Percentiles rank a stretch among this genome's conserved stretches.
These are phyloP conservation scores for Amborella trichopoda DNA, from an alignment of 164 flowering plant species.

Conservation along the genomic window DNA sequence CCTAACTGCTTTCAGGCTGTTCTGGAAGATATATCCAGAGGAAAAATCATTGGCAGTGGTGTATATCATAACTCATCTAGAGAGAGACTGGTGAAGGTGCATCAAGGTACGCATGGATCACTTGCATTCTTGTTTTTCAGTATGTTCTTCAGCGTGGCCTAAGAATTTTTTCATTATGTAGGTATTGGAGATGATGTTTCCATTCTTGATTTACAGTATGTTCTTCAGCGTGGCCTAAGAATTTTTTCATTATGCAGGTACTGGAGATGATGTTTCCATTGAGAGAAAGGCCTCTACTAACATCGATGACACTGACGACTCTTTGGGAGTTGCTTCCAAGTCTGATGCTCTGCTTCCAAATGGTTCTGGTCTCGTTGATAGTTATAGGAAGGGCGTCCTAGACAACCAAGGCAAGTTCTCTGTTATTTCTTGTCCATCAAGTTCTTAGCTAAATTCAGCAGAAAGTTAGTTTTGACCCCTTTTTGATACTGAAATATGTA, in stretches of 20 bases:
- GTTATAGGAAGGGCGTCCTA: constrained; percentile 1
- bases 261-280: constrained; percentile 14
- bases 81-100: constrained; percentile 23
- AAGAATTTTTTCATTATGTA: too few species aligned
- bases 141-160: too few species aligned
- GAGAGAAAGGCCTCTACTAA: constrained; percentile 12
- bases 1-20: constrained; percentile 43
- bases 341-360: constrained; percentile 15
- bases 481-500: too few species aligned
- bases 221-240: too few species aligned
- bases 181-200: too few species aligned
- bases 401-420: constrained; percentile 11
- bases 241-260: constrained; percentile 10
- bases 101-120: too few species aligned
- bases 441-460: too few species aligned
- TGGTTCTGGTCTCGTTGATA: constrained; percentile 9
- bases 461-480: too few species aligned
- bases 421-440: constrained; percentile 4
- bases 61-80: constrained; percentile 29
- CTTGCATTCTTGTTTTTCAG: too few species aligned
- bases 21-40: constrained; percentile 59
- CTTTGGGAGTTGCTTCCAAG: constrained; percentile 6
- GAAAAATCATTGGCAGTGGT: constrained; percentile 53
- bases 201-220: too few species aligned
- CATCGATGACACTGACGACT: constrained; percentile 11